These are phyloP conservation scores for Brassica napus DNA, from an alignment of 345 rosid genomes.

Conservation along the genomic window DNA sequence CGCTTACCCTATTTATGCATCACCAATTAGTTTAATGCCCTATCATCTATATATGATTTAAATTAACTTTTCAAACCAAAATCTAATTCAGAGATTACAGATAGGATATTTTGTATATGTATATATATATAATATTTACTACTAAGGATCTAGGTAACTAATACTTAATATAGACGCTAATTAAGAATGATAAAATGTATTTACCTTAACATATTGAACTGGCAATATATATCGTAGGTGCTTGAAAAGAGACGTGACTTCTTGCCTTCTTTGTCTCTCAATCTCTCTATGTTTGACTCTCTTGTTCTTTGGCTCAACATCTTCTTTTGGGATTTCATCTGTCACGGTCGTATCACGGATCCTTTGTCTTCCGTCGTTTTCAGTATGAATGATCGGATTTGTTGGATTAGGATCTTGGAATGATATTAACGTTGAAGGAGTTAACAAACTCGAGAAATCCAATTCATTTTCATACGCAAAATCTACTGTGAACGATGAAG, in stretches of 20 bases:
- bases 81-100: background rate
- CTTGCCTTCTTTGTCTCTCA: slow-evolving; percentile 36
- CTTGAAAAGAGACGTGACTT: slow-evolving; percentile 25
- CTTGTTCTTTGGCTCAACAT: slow-evolving; percentile 7
- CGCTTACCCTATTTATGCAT: slow-evolving; percentile 30
- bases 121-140: background rate
- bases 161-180: background rate
- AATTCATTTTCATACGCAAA: slow-evolving; percentile 14
- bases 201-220: slow-evolving; percentile 23
- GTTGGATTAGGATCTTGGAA: slow-evolving; percentile 19
- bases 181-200: background rate
- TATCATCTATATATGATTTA: background rate
- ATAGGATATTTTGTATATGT: background rate
- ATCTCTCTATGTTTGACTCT: slow-evolving; percentile 28
- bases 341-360: background rate
- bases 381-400: background rate
- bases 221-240: slow-evolving; percentile 28
- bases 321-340: background rate
- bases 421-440: slow-evolving; percentile 25
- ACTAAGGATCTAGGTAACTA: background rate
- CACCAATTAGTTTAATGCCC: background rate
- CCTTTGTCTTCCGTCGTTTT: background rate
- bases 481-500: slow-evolving; percentile 6
- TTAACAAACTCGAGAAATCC: slow-evolving; percentile 20
- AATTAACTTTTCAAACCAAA: background rate